phyloP scores from a whole-genome alignment of 1,139 yeast genomes.

The Groenewaldozyma auringiensis region DNA sequence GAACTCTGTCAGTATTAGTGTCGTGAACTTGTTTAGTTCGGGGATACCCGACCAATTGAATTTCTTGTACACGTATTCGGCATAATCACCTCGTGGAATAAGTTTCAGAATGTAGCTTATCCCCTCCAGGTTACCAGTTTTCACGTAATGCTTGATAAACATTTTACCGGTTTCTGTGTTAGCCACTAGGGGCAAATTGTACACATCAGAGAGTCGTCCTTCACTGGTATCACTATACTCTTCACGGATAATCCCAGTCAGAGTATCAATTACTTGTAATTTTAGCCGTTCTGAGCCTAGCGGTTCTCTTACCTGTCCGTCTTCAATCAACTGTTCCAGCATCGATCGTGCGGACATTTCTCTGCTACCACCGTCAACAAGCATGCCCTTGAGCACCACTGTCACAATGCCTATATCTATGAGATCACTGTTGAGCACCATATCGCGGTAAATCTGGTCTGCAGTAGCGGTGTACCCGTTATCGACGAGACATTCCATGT shows the following conservation, averaged over 20 bases:
- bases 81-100: conserved; percentile 1
- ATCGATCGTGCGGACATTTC: neutral
- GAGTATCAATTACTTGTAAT: neutral
- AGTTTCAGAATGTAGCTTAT: neutral
- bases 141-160: neutral
- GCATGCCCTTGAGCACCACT: neutral
- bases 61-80: neutral
- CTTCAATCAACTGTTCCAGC: neutral
- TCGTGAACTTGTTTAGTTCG: neutral
- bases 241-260: neutral
- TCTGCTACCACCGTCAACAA: neutral
- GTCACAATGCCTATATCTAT: neutral
- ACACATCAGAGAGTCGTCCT: neutral
- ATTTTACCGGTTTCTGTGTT: neutral
- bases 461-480: conserved; percentile 13
- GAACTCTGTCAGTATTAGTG: neutral
- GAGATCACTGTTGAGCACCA: neutral
- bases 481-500: conserved; percentile 12
- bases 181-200: neutral
- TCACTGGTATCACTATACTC: neutral
- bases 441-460: conserved; percentile 6
- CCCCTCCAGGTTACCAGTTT: neutral
- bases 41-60: neutral
- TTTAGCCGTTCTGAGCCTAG: neutral
- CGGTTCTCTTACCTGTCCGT: neutral